Base-by-base conservation (phyloP, 306 rosid species). In the Canavalia gladiata region DNA sequence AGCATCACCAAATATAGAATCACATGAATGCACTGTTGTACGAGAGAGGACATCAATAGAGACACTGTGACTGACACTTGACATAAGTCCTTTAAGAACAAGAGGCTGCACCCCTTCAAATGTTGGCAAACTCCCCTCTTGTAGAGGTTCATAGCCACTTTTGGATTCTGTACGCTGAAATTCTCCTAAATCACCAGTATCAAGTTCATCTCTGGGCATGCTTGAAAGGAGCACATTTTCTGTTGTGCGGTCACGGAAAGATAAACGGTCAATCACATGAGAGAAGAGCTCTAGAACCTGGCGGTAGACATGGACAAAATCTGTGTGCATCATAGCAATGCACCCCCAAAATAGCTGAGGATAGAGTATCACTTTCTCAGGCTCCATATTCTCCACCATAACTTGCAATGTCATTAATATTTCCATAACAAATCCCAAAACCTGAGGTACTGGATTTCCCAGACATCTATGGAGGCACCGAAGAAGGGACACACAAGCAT, bases 301-400 rank as follows among this genome's bases (percentile, higher is more conserved):
- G 81, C 97, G 93, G 80, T 96, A 96, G 74, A 96, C 95, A 81
- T 96, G 99, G 75, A 96, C 99, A 84, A 96, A 96, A 91, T 96
- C 99, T 7, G 99, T 96, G 89, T 96, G 97, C 99, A 96, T 96
- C 97, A 96, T 88, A 62, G 98, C 99, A 54, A 96, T 97, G 86
- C 99, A 96, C 4, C 98, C 99, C 99, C 99, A 96, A 81, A 96
- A 96, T 78, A 96, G 90, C 77, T 96, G 99, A 63, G 99, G 99
- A 76, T 96, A 96, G 67, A 96, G 99, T 82, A 96, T 96, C 76
- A 96, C 98, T 83, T 96, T 96, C 88, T 96, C 98, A 59, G 99
- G 97, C 84, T 93, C 99, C 99, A 96, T 96, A 76, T 94, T 96
- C 86, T 96, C 97, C 83, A 96, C 98, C 99, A 96, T 96, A 81